Conservation (phyloP, 139 green algal genomes). For the Volvox africanus region DNA sequence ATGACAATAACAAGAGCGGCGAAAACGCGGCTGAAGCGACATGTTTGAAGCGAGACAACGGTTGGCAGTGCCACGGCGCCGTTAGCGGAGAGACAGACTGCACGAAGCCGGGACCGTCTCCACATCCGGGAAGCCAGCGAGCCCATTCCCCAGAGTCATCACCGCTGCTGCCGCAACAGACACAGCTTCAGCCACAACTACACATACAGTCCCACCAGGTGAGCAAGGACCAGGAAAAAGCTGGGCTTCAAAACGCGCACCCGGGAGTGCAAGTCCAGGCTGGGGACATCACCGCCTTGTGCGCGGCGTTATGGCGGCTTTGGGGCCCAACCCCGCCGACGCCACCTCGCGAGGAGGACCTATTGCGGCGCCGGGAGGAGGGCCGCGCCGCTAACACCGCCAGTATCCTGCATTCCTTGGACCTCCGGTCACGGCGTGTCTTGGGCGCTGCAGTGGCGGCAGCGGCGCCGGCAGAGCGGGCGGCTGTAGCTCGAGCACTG, state of each 20-base stretch:
- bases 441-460: slow-evolving; percentile 1
- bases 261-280: neutral
- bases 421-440: slow-evolving; percentile 1
- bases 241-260: neutral
- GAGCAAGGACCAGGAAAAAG: neutral
- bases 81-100: too few species aligned
- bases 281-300: neutral
- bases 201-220: neutral
- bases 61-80: too few species aligned
- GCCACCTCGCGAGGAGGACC: slow-evolving; percentile 3
- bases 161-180: neutral
- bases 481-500: neutral
- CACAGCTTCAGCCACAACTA: neutral
- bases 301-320: neutral
- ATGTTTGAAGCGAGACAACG: too few species aligned
- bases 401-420: slow-evolving; percentile 24
- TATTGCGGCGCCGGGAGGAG: slow-evolving; percentile 10
- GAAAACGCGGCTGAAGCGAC: neutral
- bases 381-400: slow-evolving; percentile 15
- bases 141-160: neutral
- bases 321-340: slow-evolving; percentile 16
- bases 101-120: too few species aligned
- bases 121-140: neutral
- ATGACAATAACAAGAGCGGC: neutral
- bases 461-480: neutral